These are phyloP conservation scores for Fraxinus cuspidata DNA, from an alignment of 257 asterid species.

Conservation along the genomic window DNA sequence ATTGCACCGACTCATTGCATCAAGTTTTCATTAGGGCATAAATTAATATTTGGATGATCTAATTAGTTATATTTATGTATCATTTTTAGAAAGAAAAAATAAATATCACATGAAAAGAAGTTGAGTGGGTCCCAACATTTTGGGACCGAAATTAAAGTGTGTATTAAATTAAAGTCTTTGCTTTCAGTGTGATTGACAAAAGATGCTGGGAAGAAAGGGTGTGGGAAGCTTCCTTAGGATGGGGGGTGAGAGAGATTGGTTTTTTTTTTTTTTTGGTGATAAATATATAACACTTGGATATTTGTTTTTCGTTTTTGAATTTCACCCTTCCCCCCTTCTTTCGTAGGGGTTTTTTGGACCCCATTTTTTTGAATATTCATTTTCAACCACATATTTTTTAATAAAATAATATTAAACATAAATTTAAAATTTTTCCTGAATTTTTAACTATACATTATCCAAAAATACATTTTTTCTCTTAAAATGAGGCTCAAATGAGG, in stretches of 20 bases:
- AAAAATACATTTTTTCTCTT: too few relatives aligned
- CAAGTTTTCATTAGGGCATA: background rate
- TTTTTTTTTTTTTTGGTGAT: background rate
- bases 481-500: too few relatives aligned
- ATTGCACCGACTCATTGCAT: background rate
- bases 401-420: too few relatives aligned
- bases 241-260: background rate
- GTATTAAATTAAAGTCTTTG: background rate
- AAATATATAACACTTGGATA: background rate
- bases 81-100: background rate
- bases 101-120: background rate
- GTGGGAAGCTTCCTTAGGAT: background rate
- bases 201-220: background rate
- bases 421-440: too few relatives aligned
- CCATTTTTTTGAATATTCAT: too few relatives aligned
- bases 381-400: too few relatives aligned
- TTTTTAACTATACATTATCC: too few relatives aligned
- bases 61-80: background rate
- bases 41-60: background rate
- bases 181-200: background rate
- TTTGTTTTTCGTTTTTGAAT: too few relatives aligned
- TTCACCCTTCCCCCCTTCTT: too few relatives aligned
- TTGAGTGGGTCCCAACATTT: background rate
- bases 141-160: constrained; percentile 4
- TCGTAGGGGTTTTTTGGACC: too few relatives aligned